Evolutionary conservation across 129 eudicot genomes (phyloP), one percentile per base, ranked within the genome.

Genomic region (Daucus carota): DNA sequence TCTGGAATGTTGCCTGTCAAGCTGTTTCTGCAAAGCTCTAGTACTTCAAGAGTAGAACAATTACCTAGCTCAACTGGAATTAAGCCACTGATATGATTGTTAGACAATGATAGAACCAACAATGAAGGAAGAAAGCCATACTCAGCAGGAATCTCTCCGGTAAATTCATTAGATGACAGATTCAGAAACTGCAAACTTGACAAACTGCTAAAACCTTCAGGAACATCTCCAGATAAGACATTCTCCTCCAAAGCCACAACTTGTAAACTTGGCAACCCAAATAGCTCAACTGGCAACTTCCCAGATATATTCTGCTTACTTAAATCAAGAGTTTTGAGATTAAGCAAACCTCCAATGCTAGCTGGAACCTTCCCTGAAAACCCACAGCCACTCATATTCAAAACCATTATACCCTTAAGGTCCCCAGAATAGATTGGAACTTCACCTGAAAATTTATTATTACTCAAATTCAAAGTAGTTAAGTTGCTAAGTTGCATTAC

Each of bases 161-260:
- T 77, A 65, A 90, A 92, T 10, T 78, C 59, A 84, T 92, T 92
- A 7, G 88, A 84, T 43, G 96, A 87, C 4, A 92, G 79, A 80
- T 92, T 92, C 74, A 92, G 74, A 81, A 84, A 74, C 60, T 83
- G 79, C 40, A 92, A 74, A 76, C 84, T 70, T 14, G 88, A 83
- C 75, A 92, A 85, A 81, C 96, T 92, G 79, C 93, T 92, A 60
- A 92, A 90, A 60, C 97, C 97, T 88, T 90, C 90, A 34, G 96
- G 96, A 76, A 90, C 83, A 62, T 84, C 83, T 31, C 97, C 97
- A 22, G 87, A 84, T 13, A 92, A 79, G 0, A 76, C 40, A 63
- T 92, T 92, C 73, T 83, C 92, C 71, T 92, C 82, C 78, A 92
- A 83, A 43, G 92, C 86, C 74, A 92, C 92, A 72, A 86, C 81